These are phyloP conservation scores for Naganishia liquefaciens DNA, from an alignment of 1,284 basidiomycete species.

Conservation along the genomic window DNA sequence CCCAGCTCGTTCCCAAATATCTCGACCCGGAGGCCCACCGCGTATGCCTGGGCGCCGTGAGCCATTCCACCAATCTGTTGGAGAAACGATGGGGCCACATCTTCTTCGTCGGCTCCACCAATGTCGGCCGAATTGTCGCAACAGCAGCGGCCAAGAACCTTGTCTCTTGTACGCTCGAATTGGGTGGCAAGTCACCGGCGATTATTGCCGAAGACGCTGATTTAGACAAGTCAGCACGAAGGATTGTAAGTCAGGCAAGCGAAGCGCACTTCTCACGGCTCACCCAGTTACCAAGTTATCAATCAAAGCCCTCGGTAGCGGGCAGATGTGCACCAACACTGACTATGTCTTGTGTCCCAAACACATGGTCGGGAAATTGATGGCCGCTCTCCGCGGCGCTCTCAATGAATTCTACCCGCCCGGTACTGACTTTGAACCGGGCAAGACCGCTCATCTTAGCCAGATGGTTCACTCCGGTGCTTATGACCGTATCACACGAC, in stretches of 20 bases:
- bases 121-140: conserved; percentile 75
- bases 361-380: conserved; percentile 64
- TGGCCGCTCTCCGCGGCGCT: conserved; percentile 63
- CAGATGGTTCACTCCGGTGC: conserved; percentile 61
- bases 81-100: conserved; percentile 82
- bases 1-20: conserved; percentile 76
- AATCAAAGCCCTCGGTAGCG: conserved; percentile 75
- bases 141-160: conserved; percentile 81
- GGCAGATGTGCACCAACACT: conserved; percentile 50
- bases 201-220: conserved; percentile 68
- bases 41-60: conserved; percentile 73
- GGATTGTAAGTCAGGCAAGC: conserved; percentile 61
- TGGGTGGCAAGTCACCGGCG: conserved; percentile 81
- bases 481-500: conserved; percentile 63
- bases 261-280: conserved; percentile 60
- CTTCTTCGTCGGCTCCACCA: conserved; percentile 68
- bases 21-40: conserved; percentile 71
- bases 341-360: conserved; percentile 74
- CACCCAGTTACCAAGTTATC: not conserved
- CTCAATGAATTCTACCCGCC: conserved; percentile 50
- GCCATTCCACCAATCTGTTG: conserved; percentile 74
- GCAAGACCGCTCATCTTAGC: conserved; percentile 56
- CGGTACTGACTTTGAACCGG: conserved; percentile 54
- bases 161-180: conserved; percentile 75
- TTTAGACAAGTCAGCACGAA: conserved; percentile 51